phyloP scores from a whole-genome alignment of 805 yeast genomes.

The Wickerhamomyces subpelliculosus region DNA sequence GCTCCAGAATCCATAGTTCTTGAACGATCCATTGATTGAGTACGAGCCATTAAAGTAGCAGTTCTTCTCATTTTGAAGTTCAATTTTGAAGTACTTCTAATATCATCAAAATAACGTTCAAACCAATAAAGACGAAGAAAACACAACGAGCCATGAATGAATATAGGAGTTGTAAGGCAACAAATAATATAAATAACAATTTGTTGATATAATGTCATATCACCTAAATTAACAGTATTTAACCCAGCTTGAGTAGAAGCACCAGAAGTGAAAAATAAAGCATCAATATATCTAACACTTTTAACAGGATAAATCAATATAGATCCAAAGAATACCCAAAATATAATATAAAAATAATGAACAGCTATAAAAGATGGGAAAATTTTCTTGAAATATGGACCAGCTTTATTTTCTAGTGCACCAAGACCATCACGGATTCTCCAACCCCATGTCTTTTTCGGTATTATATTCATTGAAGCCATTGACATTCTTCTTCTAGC shows the following conservation, averaged over 20 bases:
- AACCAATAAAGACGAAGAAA: conserved; percentile 83
- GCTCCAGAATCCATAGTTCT: conserved; percentile 7
- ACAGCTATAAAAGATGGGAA: conserved; percentile 46
- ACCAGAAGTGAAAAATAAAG: conserved; percentile 68
- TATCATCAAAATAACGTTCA: conserved; percentile 78
- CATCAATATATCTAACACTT: conserved; percentile 66
- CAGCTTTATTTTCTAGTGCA: conserved; percentile 19
- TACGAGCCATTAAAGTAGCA: conserved; percentile 56
- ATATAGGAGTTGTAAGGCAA: conserved; percentile 76
- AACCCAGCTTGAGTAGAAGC: conserved; percentile 89
- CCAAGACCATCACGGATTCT: conserved; percentile 31
- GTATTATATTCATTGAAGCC: conserved; percentile 8
- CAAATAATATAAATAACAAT: conserved; percentile 57
- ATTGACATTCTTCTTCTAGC: conserved; percentile 6
- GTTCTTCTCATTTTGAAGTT: conserved; percentile 81
- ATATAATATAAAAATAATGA: conserved; percentile 66
- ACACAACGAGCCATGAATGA: conserved; percentile 73
- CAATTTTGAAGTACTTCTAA: conserved; percentile 67
- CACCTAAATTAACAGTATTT: conserved; percentile 68
- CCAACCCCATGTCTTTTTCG: conserved; percentile 32
- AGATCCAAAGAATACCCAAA: conserved; percentile 58
- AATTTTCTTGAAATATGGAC: conserved; percentile 30
- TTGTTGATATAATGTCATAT: conserved; percentile 70
- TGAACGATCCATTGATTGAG: conserved; percentile 22
- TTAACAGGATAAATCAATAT: conserved; percentile 71